phyloP scores from a whole-genome alignment of 2,329 filamentous ascomycete species.

The Teratosphaeriaceae sp. region DNA sequence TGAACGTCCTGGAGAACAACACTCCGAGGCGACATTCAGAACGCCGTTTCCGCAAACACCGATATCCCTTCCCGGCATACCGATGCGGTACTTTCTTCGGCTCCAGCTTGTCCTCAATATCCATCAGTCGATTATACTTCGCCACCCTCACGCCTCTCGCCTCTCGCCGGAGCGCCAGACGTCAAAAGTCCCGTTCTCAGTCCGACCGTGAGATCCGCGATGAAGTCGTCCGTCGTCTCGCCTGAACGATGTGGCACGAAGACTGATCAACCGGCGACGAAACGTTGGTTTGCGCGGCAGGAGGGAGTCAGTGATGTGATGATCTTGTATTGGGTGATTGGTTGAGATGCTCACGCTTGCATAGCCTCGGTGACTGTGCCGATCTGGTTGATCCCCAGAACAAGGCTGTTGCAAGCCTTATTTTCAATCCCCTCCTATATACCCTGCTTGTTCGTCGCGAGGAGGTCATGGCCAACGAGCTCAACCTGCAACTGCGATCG shows the following conservation, averaged over 20 bases:
- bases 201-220: conserved; percentile 37
- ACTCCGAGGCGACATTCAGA: no score
- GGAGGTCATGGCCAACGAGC: conserved; percentile 37
- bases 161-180: conserved; percentile 33
- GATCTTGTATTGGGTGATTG: not conserved
- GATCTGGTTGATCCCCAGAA: conserved; percentile 41
- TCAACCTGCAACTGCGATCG: conserved; percentile 29
- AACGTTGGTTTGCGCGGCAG: conserved; percentile 24
- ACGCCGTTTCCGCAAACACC: no score
- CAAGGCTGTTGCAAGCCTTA: conserved; percentile 35
- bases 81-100: not conserved
- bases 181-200: conserved; percentile 36
- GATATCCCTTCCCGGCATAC: not conserved
- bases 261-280: conserved; percentile 32
- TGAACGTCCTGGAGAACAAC: no score
- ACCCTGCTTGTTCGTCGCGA: conserved; percentile 34
- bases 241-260: conserved; percentile 40
- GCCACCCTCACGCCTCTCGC: conserved; percentile 36
- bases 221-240: conserved; percentile 40
- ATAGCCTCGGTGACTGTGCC: conserved; percentile 37
- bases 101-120: conserved; percentile 34
- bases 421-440: conserved; percentile 31
- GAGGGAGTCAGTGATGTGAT: not conserved
- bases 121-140: conserved; percentile 41
- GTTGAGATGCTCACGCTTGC: conserved; percentile 27